These are phyloP conservation scores for Tillandsia leiboldiana DNA, from an alignment of 176 grass and related monocot genomes.

Conservation along the genomic window DNA sequence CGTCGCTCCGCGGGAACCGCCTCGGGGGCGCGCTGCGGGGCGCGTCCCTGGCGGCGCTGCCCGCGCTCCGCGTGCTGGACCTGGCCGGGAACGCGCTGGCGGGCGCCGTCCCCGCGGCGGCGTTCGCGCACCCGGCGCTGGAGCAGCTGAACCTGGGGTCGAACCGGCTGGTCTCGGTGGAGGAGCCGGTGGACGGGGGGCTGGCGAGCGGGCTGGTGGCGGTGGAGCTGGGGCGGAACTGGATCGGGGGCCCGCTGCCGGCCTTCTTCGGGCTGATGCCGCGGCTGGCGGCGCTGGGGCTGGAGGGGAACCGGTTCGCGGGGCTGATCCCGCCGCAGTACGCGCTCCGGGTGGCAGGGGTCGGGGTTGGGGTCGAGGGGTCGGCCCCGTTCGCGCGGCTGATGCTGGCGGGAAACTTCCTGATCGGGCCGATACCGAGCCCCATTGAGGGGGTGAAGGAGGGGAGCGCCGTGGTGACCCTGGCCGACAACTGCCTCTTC, in stretches of 20 bases:
- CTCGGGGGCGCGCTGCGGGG: slow-evolving; percentile 12
- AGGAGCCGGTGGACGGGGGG: slow-evolving; percentile 18
- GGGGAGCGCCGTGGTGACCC: slow-evolving; percentile 19
- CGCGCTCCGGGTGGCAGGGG: slow-evolving; percentile 25
- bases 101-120: slow-evolving; percentile 28
- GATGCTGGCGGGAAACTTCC: slow-evolving; percentile 35
- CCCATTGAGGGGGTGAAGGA: slow-evolving; percentile 35
- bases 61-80: slow-evolving; percentile 32
- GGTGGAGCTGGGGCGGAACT: slow-evolving; percentile 42
- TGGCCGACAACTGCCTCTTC: slow-evolving; percentile 47
- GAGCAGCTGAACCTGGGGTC: slow-evolving; percentile 34
- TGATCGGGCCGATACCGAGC: slow-evolving; percentile 30
- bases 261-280: slow-evolving; percentile 28
- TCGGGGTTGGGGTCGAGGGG: not conserved
- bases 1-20: slow-evolving; percentile 29
- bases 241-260: slow-evolving; percentile 24
- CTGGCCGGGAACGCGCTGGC: slow-evolving; percentile 30
- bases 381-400: slow-evolving; percentile 35
- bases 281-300: slow-evolving; percentile 26
- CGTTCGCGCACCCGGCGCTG: slow-evolving; percentile 42
- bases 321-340: slow-evolving; percentile 34
- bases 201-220: slow-evolving; percentile 23
- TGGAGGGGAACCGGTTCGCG: slow-evolving; percentile 47
- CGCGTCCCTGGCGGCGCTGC: slow-evolving; percentile 15
- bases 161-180: slow-evolving; percentile 21